Percentiles rank a stretch among this genome's conserved stretches.
phyloP scores from a whole-genome alignment of 768 basidiomycete species.

The Lentinus tigrinus region DNA sequence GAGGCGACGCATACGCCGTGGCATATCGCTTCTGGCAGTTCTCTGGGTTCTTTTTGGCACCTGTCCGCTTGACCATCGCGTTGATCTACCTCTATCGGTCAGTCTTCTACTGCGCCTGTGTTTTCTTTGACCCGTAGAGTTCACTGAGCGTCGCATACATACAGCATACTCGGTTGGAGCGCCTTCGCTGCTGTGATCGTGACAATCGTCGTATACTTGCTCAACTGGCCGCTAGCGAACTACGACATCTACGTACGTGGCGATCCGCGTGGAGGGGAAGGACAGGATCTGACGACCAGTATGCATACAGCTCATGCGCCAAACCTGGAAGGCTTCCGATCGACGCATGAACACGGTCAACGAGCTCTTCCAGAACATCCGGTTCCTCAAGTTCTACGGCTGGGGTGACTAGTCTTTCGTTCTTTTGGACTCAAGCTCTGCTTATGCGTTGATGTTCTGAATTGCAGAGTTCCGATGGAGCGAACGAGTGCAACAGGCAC shows the following conservation, averaged over 20 bases:
- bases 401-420: constrained; percentile 52
- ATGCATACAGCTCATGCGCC: constrained; percentile 47
- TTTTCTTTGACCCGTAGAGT: not conserved
- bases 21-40: constrained; percentile 75
- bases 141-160: not conserved
- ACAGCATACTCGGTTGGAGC: constrained; percentile 75
- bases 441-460: not conserved
- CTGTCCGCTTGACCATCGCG: constrained; percentile 64
- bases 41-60: constrained; percentile 59
- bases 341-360: constrained; percentile 68
- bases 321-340: constrained; percentile 65
- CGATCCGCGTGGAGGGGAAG: not conserved
- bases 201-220: constrained; percentile 54
- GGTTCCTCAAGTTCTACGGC: constrained; percentile 74
- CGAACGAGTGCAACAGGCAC: constrained; percentile 34
- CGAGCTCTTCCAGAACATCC: constrained; percentile 73
- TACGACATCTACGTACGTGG: constrained; percentile 58
- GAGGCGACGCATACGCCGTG: constrained; percentile 70
- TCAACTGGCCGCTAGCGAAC: constrained; percentile 69
- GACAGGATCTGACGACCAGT: not conserved
- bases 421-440: not conserved
- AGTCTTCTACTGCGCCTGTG: constrained; percentile 20
- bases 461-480: constrained; percentile 26
- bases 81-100: constrained; percentile 72
- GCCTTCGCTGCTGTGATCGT: constrained; percentile 70